These are phyloP conservation scores for Fusarium albidum DNA, from an alignment of 2,329 filamentous ascomycete species.

Conservation along the genomic window DNA sequence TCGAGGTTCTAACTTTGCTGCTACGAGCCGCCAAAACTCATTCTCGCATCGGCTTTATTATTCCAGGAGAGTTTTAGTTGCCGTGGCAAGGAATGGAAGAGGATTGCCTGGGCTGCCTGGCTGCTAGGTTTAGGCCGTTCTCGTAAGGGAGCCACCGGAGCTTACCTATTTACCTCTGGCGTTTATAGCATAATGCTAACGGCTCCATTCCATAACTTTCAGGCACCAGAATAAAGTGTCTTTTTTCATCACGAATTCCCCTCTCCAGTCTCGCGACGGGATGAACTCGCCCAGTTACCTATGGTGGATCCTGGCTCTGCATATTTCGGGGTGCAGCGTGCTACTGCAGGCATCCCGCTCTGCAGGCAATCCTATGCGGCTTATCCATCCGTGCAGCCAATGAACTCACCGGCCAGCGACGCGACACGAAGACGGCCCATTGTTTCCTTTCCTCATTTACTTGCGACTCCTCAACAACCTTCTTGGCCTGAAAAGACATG, in stretches of 20 bases:
- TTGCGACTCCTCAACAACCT: neutral
- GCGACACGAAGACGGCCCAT: neutral
- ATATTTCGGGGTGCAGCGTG: conserved; percentile 16
- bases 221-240: too few relatives aligned
- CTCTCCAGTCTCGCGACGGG: too few relatives aligned
- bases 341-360: conserved; percentile 31
- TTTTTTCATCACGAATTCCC: too few relatives aligned
- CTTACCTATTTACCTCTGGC: too few relatives aligned
- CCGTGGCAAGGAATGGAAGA: conserved; percentile 2
- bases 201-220: too few relatives aligned
- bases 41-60: neutral
- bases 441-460: neutral
- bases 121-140: too few relatives aligned
- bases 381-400: too few relatives aligned
- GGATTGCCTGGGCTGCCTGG: neutral
- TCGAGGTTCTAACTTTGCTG: too few relatives aligned
- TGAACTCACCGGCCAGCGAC: conserved; percentile 2
- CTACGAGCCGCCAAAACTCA: neutral
- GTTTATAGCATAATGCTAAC: too few relatives aligned
- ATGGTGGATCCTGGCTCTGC: conserved; percentile 11
- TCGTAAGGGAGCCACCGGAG: too few relatives aligned
- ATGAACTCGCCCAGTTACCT: too few relatives aligned
- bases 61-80: neutral
- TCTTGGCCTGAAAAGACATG: neutral
- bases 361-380: conserved; percentile 6